Base-by-base conservation (phyloP, 306 rosid genomes). In the Clitoria ternatea region DNA sequence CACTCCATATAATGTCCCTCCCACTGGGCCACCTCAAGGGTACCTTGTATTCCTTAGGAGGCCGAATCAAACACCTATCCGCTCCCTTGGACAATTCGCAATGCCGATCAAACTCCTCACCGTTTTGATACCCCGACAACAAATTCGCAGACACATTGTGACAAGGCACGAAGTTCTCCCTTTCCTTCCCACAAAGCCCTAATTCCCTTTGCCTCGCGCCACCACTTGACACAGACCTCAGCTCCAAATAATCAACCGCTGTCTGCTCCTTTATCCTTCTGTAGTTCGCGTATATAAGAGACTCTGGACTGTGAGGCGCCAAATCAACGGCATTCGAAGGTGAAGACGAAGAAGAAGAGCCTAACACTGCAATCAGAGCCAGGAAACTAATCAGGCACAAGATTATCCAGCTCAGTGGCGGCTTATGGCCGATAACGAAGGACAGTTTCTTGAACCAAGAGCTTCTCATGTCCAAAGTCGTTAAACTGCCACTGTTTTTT, bases 21-120 rank as follows among this genome's bases (percentile, higher is more conserved):
- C 97, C 99, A 76, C 78, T 77, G 1, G 97, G 97, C 99, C 97
- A 95, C 54, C 84, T 88, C 54, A 95, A 54, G 42, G 99, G 99
- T 70, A 80, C 88, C 83, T 89, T 95, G 81, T 91, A 95, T n/a
- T 95, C 99, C 80, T 95, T 95, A 3, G 99, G 97, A 77, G 99
- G 90, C 33, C 99, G 96, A 82, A 95, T 80, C 69, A 95, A 76
- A 80, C 99, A 95, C 73, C 55, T 86, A 54, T 89, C 86, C 5
- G 15, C 66, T 27, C 71, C 83, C 67, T 69, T 78, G 11, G 77
- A 81, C 39, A 81, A 59, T 52, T 83, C 88, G 53, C 99, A 95
- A 76, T 89, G 99, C 79, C 99, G 82, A 80, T 91, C 99, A 82
- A 87, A 80, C 85, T 95, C 97, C 71, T 89, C 91, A 14, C 96